Evolutionary conservation across 1,139 yeast species (phyloP).

Genomic region (Spencermartinsiella ligniputridi): DNA sequence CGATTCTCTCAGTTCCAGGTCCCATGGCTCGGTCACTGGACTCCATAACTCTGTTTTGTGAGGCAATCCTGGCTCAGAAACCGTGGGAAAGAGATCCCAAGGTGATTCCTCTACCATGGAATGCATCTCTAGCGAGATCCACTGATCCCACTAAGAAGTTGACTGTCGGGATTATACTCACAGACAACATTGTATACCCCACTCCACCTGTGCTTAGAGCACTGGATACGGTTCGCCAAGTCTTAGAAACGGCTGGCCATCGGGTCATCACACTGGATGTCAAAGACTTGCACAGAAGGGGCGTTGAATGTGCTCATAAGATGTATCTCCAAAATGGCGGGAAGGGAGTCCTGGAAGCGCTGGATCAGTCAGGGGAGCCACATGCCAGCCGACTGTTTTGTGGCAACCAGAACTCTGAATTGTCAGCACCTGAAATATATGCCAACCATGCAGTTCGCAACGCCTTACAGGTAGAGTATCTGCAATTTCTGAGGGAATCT

Average conservation of each 20-base stretch:
- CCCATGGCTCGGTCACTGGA: conserved; percentile 48
- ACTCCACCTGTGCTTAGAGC: conserved; percentile 44
- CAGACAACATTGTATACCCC: conserved; percentile 30
- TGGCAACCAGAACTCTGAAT: neutral
- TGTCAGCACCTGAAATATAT: conserved; percentile 1
- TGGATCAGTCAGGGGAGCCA: conserved; percentile 1
- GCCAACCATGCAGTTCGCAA: conserved; percentile 2
- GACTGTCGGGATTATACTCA: conserved; percentile 30
- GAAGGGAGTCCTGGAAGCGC: conserved; percentile 1
- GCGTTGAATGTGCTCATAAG: conserved; percentile 1
- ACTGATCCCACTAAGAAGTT: conserved; percentile 37
- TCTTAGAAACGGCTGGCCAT: conserved; percentile 35
- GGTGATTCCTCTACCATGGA: conserved; percentile 47
- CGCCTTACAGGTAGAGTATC: neutral
- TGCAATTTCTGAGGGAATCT: conserved; percentile 2
- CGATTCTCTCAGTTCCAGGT: conserved; percentile 44
- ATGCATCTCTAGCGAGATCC: conserved; percentile 17
- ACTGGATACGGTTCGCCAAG: conserved; percentile 25
- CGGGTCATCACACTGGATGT: conserved; percentile 41
- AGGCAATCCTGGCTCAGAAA: conserved; percentile 41
- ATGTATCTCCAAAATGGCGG: conserved; percentile 2
- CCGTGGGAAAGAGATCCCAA: conserved; percentile 55
- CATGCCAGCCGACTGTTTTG: neutral
- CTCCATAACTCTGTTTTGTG: conserved; percentile 43
- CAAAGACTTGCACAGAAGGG: conserved; percentile 1